Evolutionary conservation across 495 filamentous ascomycete genomes (phyloP), one percentile per base, ranked within the genome.

Genomic region (Aspergillus biplanus): DNA sequence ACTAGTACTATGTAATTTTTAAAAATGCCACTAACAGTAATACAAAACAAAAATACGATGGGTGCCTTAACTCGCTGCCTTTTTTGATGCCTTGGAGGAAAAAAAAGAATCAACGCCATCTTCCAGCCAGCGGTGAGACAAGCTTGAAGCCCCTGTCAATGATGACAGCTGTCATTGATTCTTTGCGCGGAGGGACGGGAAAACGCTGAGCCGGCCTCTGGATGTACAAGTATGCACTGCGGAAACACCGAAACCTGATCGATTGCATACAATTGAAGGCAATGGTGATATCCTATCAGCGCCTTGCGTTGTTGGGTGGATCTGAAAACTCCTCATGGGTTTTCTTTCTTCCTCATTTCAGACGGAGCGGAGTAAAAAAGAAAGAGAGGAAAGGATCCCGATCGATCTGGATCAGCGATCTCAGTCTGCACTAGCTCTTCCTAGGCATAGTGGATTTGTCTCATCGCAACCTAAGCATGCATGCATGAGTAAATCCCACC

Each of bases 91-190:
- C 35, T 46, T 31, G 18, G 44, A 46, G 27, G 46, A 33, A 58
- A 46, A 46, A 47, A 47, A n/a, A n/a, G n/a, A 47, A 31, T 2
- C 11, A 50, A 50, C 9, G 47, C 27, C 16, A 50, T 27, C 47
- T 21, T 27, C 21, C 21, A 27, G 21, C 16, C 9, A 33, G 52
- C 27, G 27, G 48, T 62, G 21, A 27, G 21, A 27, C 44, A 35
- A 21, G 16, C 16, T 9, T 7, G 47, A 50, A 50, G 21, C 16
- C 47, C 13, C 47, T 44, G 34, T 15, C 34, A n/a, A 33, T 44
- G 15, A 50, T 65, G 63, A 65, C 56, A 65, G 63, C 63, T 65
- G 63, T 65, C 57, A 60, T 50, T 18, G 56, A 6, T 33, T 54
- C 42, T 42, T 57, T 56, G 55, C 59, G 56, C 63, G 49, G 35